Base-by-base conservation (phyloP, 495 filamentous ascomycete species). In the Sabuloglossum arenarium region DNA sequence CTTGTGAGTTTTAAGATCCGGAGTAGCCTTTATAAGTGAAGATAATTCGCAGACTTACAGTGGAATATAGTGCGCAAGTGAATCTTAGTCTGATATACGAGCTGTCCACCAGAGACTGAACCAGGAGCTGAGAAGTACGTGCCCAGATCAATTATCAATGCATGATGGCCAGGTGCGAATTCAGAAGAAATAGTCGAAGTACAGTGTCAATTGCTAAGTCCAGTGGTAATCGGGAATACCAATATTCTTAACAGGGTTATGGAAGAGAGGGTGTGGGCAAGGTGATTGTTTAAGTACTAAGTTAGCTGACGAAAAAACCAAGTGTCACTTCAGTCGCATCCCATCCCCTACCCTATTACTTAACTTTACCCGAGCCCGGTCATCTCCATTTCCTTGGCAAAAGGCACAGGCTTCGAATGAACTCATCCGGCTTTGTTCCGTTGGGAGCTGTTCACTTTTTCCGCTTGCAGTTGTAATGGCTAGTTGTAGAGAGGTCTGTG, bases 241-340 rank as follows among this genome's bases (percentile, higher is more conserved):
- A 10, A 21, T 23, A 16, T 43, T 43, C 2, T 21, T 3, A n/a
- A 43, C 3, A n/a, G 39, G 39, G 3, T 21, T 37, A 37, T 37
- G 34, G 12, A 14, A 2, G 39, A 43, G 39, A 1, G 47, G 25
- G 16, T 28, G 3, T 16, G 25, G 25, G 28, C 23, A 30, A 29
- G 14, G n/a, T n/a, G 12, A 23, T 27, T 51, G 47, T 0, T 27
- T 2, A 16, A 6, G 28, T 51, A 11, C n/a, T 24, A 23, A 47
- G 21, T 47, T 21, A n/a, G 10, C 47, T 49, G 25, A 25, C 45
- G 47, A 29, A 5, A 51, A 51, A 29, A 51, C 47, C 47, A 51
- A 30, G 47, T 51, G 47, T 51, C 47, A 51, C 47, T 51, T 51
- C n/a, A n/a, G n/a, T n/a, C n/a, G n/a, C n/a, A n/a, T n/a, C n/a